Base-by-base conservation (phyloP, 148 eudicot genomes). In the Silene uniflora region DNA sequence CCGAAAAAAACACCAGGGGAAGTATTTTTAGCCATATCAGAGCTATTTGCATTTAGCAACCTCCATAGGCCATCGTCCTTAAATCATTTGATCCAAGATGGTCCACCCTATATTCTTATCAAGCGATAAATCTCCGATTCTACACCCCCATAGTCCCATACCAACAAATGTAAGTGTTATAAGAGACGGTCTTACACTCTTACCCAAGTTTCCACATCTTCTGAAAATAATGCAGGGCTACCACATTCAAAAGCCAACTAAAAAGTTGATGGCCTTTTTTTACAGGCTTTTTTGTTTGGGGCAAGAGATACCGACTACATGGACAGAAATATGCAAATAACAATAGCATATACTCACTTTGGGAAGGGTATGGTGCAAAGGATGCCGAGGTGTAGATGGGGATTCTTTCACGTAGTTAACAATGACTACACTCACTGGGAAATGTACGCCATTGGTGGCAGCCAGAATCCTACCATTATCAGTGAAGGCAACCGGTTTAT, bases 391-490 rank as follows among this genome's bases (percentile, higher is more conserved):
- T 88, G 81, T 13, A 78, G 97, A 46, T 88, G 78, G 77, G 97
- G 97, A 10, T 91, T 87, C 69, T 83, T 87, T 39, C 97, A 91
- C 69, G 79, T 87, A 0, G 90, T 91, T 35, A 91, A 91, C 82
- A 91, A 90, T n/a, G 97, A 91, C 74, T 91, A 89, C 75, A 91
- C 91, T 19, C 89, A 87, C 35, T 91, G 93, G 93, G 73, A 67
- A 19, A 89, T 88, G 92, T 91, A 89, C 11, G 97, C 93, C 68
- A 88, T 90, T 35, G 95, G 95, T 21, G 95, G 95, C 5, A 87
- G 87, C 80, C 49, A 32, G 23, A 83, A 86, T 24, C 91, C 95
- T 0, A 87, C 87, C 72, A 85, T 90, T 55, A 75, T 90, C 62
- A 88, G 90, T 75, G 90, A 90, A 32, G 95, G 95, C 62, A 90